Base-by-base conservation (phyloP, 768 basidiomycete species). In the Xerocomus brunneocitrinus region DNA sequence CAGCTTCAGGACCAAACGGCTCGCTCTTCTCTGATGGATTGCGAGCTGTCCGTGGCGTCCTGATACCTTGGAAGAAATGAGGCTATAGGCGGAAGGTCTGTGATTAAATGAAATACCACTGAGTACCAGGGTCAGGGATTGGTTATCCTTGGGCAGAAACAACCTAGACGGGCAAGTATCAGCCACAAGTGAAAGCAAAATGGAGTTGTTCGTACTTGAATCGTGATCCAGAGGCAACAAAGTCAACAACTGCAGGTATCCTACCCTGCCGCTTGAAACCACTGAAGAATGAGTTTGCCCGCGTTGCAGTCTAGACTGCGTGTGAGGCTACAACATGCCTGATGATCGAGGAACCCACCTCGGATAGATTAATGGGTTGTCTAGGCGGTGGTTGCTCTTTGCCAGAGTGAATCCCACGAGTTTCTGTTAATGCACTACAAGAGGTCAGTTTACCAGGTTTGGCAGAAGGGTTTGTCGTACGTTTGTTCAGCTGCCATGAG, bases 401-500 rank as follows among this genome's bases (percentile, higher is more conserved):
- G 22, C 89, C 87, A 13, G 92, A 94, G 66, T 99, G 95, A 22
- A 98, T 80, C 3, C 95, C 95, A 48, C 87, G 83, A 4, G 71
- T 68, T 42, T 93, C 95, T 1, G 87, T 64, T 2, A 80, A 78
- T 36, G 95, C 95, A 28, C 92, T 95, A 61, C 24, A 52, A 55
- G 47, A 51, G 56, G 9, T 44, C 43, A 60, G 49, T 61, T 56
- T 40, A 38, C 43, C 39, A 34, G 34, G 2, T 19, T 32, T 4
- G 49, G 25, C 13, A 16, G 25, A 25, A 3, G 48, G 45, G 10
- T 16, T 19, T 35, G 16, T n/a, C 89, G 71, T 62, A 95, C 93
- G 74, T 74, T 74, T 95, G 92, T 69, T 99, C 95, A 8, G 94
- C 97, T 28, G 86, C 84, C 80, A 98, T 93, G 41, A 98, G 75